Evolutionary conservation across 169 alveolate genomes (phyloP), one percentile per base, ranked within the genome.

Genomic region (Amoebophrya sp.): DNA sequence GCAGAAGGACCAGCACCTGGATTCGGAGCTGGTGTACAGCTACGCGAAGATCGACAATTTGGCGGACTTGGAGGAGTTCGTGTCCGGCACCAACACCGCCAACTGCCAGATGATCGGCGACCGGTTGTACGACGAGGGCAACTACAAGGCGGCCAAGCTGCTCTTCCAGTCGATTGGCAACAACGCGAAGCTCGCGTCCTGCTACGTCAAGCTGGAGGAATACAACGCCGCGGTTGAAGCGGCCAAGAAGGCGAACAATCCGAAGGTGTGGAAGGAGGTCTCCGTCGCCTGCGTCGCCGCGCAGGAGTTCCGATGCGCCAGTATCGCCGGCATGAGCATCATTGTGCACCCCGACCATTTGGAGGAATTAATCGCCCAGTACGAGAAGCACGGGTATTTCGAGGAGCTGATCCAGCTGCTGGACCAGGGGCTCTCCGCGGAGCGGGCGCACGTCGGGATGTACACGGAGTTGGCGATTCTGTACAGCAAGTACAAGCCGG

Each of bases 401-500:
- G 96, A 96, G n/a, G 99, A 98, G 95, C 96, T 97, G 89, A 95
- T 97, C 33, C 92, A 95, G 40, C 93, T 98, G 40, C 95, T 98
- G 95, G 94, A 96, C 92, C 91, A 93, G 77, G 95, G 94, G 54
- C 94, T 94, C 88, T 92, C 92, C 40, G 93, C 95, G 39, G 98
- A 96, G 93, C 96, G 99, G 93, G 97, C 98, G 33, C 98, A 97
- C 92, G 97, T 94, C 77, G 95, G 96, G 39, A 97, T 98, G 83
- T 98, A 97, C 95, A 99, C 99, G 40, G 99, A 99, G 96, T 96
- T 99, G 90, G 99, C 99, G 90, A 98, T 98, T 47, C 95, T 98
- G 77, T 98, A 98, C 95, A 99, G 99, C 92, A 98, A 98, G 95
- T 98, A 98, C 95, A 96, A 96, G 94, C 99, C 99, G 91, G 98